A percentile compares a stretch with the other conserved stretches of the same genome.
phyloP scores from a whole-genome alignment of 768 basidiomycete genomes.

The Aureoboletus auriporus region DNA sequence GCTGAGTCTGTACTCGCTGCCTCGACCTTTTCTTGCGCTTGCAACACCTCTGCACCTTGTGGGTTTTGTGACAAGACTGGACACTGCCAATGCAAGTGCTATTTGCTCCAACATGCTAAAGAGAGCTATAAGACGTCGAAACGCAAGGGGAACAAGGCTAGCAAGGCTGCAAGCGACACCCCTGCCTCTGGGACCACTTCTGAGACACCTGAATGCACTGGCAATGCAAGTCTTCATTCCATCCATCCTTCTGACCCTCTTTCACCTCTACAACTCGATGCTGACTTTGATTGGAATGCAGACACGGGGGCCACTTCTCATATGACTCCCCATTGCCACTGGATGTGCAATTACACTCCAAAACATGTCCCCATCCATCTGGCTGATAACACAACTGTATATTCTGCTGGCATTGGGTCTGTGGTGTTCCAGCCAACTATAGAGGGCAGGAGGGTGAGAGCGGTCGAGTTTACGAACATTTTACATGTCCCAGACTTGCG shows the following conservation, averaged over 20 bases:
- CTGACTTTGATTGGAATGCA: constrained; percentile 1
- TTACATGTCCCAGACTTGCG: constrained; percentile 18
- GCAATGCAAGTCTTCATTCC: background rate
- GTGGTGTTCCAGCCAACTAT: constrained; percentile 2
- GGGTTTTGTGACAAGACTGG: background rate
- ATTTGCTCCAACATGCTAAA: background rate
- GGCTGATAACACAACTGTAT: too few species aligned
- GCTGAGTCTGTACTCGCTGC: background rate
- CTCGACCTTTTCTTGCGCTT: background rate
- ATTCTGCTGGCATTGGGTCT: background rate
- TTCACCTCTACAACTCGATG: background rate
- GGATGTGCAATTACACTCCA: too few species aligned
- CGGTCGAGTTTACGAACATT: constrained; percentile 11
- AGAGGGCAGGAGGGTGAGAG: background rate
- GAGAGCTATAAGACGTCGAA: background rate
- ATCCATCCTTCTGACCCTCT: too few species aligned
- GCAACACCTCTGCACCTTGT: background rate
- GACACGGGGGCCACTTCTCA: background rate
- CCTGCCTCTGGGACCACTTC: background rate
- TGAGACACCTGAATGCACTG: background rate
- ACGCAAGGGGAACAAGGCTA: background rate
- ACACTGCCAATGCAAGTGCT: constrained; percentile 2
- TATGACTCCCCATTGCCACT: too few species aligned
- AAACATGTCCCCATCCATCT: too few species aligned
- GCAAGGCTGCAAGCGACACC: background rate